A percentile compares a stretch with the other conserved stretches of the same genome.
Conservation (phyloP, 1,139 yeast genomes). For the Kodamaea arcana region DNA sequence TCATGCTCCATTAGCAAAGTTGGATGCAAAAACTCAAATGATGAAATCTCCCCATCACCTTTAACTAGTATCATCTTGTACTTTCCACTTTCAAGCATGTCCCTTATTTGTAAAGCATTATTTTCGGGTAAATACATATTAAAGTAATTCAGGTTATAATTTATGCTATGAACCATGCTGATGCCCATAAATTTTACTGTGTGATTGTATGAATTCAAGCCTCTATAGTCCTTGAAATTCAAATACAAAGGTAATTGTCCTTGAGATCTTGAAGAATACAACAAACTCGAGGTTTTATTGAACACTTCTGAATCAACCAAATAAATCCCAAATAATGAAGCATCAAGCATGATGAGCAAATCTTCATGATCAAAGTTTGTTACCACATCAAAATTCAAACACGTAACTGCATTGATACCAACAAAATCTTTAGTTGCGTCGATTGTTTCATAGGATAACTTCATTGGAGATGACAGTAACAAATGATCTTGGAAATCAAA, state of each 20-base stretch:
- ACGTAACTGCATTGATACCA: constrained; percentile 36
- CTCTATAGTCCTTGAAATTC: constrained; percentile 14
- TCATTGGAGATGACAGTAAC: constrained; percentile 44
- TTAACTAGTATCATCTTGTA: constrained; percentile 48
- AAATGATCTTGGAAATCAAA: constrained; percentile 51
- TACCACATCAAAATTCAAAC: constrained; percentile 30
- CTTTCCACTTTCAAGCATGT: constrained; percentile 15
- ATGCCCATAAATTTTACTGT: constrained; percentile 33
- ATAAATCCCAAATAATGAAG: constrained; percentile 51
- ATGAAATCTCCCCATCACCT: constrained; percentile 58
- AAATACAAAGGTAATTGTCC: constrained; percentile 16
- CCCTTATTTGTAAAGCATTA: constrained; percentile 10
- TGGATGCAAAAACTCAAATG: constrained; percentile 29
- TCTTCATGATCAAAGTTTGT: constrained; percentile 32
- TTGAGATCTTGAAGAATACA: constrained; percentile 2
- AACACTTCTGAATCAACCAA: constrained; percentile 18
- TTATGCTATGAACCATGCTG: constrained; percentile 62
- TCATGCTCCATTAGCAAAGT: constrained; percentile 15
- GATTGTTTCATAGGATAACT: constrained; percentile 36
- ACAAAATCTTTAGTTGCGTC: constrained; percentile 16
- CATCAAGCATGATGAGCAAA: constrained; percentile 44
- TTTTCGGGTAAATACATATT: constrained; percentile 58
- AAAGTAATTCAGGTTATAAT: constrained; percentile 32
- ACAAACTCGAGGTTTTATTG: neutral
- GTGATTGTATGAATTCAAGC: constrained; percentile 11